Conservation (phyloP, 2,329 filamentous ascomycete genomes). For the Pseudophaeomoniella oleicola region DNA sequence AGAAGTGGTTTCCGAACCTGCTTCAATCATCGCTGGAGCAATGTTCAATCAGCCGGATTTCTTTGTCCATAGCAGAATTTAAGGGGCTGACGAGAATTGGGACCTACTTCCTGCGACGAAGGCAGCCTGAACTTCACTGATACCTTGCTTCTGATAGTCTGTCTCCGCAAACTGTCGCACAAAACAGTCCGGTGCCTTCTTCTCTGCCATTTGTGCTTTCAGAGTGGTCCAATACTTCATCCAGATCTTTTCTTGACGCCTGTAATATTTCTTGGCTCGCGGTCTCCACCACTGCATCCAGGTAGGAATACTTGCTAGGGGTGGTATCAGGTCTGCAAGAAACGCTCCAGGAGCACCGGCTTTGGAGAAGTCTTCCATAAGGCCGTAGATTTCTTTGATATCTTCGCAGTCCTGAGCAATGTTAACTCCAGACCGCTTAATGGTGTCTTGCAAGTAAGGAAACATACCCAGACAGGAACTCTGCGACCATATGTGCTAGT, state of each 20-base stretch:
- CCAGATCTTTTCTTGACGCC: too few species aligned
- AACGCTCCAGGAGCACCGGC: conserved; percentile 2
- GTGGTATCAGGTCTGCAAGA: conserved; percentile 6
- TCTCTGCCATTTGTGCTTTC: conserved; percentile 3
- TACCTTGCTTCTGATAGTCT: conserved; percentile 14
- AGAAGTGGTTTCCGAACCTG: conserved; percentile 4
- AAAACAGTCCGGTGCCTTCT: conserved; percentile 5
- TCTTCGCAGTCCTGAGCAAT: conserved; percentile 4
- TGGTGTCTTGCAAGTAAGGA: too few species aligned
- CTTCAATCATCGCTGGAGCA: conserved; percentile 6
- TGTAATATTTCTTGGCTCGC: conserved; percentile 4
- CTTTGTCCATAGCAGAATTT: conserved; percentile 2
- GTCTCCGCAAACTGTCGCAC: conserved; percentile 4
- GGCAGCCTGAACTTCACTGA: conserved; percentile 19
- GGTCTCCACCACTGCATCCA: conserved; percentile 5
- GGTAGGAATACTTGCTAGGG: conserved; percentile 5
- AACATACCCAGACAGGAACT: not conserved
- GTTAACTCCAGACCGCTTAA: too few species aligned
- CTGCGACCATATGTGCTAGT: conserved; percentile 6
- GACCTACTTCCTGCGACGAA: conserved; percentile 19
- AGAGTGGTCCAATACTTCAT: conserved; percentile 6
- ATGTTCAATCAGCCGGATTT: not conserved
- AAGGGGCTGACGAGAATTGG: conserved; percentile 1
- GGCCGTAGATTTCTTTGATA: conserved; percentile 3
- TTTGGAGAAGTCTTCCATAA: not conserved